phyloP scores from a whole-genome alignment of 805 yeast genomes.

The Limtongozyma cylindracea region DNA sequence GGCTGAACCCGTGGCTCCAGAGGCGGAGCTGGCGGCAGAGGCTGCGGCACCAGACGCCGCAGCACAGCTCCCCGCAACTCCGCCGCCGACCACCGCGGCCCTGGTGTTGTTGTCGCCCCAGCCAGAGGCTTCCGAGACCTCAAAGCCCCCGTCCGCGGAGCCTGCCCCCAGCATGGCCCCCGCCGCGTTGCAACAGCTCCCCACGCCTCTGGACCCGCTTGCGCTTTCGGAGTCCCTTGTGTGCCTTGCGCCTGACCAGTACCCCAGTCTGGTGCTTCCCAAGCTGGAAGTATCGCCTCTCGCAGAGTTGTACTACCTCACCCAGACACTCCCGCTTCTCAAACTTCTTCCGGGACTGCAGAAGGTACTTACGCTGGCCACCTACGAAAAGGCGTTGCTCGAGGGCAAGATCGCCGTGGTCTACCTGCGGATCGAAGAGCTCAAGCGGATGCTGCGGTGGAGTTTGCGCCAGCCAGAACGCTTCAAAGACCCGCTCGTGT shows the following conservation, averaged over 20 bases:
- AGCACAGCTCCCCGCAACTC: too few relatives aligned
- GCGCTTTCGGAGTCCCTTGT: conserved; percentile 11
- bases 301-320: conserved; percentile 66
- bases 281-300: conserved; percentile 25
- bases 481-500: conserved; percentile 42
- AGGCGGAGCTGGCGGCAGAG: too few relatives aligned
- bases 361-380: conserved; percentile 64
- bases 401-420: conserved; percentile 85
- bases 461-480: conserved; percentile 64
- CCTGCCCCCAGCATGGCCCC: too few relatives aligned
- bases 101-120: too few relatives aligned
- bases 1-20: too few relatives aligned
- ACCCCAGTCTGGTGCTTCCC: conserved; percentile 8
- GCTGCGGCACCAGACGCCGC: too few relatives aligned
- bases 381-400: conserved; percentile 59
- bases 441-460: conserved; percentile 76
- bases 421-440: conserved; percentile 76
- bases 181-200: too few relatives aligned
- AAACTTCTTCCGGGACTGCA: conserved; percentile 68
- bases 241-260: conserved; percentile 14
- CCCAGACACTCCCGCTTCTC: conserved; percentile 70
- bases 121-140: too few relatives aligned
- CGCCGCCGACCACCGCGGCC: too few relatives aligned
- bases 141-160: too few relatives aligned
- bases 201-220: too few relatives aligned